Conservation (phyloP, 2,329 filamentous ascomycete genomes). For the Colletotrichum sp. region DNA sequence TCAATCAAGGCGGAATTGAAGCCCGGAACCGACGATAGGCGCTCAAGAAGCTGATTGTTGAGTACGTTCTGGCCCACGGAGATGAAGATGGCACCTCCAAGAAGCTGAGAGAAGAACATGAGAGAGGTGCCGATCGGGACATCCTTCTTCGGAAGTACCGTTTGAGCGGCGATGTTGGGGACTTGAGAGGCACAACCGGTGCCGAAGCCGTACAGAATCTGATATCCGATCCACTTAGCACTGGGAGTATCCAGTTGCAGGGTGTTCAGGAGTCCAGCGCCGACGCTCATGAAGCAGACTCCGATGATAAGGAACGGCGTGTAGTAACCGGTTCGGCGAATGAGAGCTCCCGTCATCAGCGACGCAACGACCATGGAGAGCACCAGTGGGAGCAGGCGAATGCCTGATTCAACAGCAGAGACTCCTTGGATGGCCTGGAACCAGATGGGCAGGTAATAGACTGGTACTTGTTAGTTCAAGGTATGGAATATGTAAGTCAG, state of each 20-base stretch:
- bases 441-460: slow-evolving; percentile 50
- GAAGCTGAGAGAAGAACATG: slow-evolving; percentile 48
- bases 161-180: slow-evolving; percentile 49
- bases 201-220: slow-evolving; percentile 28
- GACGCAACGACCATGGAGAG: slow-evolving; percentile 39
- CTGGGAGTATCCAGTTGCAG: slow-evolving; percentile 31
- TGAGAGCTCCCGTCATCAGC: slow-evolving; percentile 35
- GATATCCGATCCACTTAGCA: slow-evolving; percentile 30
- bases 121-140: slow-evolving; percentile 51
- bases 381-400: slow-evolving; percentile 43
- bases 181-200: slow-evolving; percentile 42
- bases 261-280: slow-evolving; percentile 39
- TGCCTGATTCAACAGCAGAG: slow-evolving; percentile 41
- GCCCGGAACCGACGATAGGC: slow-evolving; percentile 38
- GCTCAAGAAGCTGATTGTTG: slow-evolving; percentile 46
- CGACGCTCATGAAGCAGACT: slow-evolving; percentile 36
- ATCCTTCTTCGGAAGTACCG: slow-evolving; percentile 43
- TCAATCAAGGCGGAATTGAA: slow-evolving; percentile 37
- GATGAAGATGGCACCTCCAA: slow-evolving; percentile 54
- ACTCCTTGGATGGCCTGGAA: slow-evolving; percentile 50
- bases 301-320: slow-evolving; percentile 48
- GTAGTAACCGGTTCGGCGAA: slow-evolving; percentile 48
- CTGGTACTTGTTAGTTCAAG: slow-evolving; percentile 36
- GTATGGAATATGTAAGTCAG: not conserved
- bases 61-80: slow-evolving; percentile 57